Evolutionary conservation across 1,284 basidiomycete genomes (phyloP).

Genomic region (Meira nashicola): DNA sequence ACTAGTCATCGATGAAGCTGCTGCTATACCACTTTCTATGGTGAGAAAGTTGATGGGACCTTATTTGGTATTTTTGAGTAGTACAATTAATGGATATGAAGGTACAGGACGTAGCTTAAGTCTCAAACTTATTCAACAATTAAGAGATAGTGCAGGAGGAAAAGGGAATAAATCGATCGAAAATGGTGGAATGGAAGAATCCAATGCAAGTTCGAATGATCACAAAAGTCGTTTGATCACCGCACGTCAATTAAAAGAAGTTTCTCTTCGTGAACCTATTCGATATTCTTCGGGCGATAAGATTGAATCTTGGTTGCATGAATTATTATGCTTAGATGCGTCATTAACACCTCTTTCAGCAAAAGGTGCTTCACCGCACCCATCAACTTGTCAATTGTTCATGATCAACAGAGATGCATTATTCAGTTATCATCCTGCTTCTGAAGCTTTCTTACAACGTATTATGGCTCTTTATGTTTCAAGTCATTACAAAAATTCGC

Average conservation of each 20-base stretch:
- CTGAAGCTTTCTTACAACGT: slow-evolving; percentile 90
- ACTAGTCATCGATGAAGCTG: slow-evolving; percentile 96
- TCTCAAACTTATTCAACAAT: slow-evolving; percentile 94
- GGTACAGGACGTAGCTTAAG: slow-evolving; percentile 95
- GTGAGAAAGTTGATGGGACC: slow-evolving; percentile 92
- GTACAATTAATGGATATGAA: slow-evolving; percentile 98
- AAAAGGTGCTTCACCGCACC: slow-evolving; percentile 73
- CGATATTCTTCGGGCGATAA: slow-evolving; percentile 83
- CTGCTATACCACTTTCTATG: slow-evolving; percentile 91
- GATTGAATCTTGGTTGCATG: slow-evolving; percentile 91
- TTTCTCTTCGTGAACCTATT: slow-evolving; percentile 91
- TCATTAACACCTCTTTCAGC: slow-evolving; percentile 64
- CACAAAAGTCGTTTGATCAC: slow-evolving; percentile 53
- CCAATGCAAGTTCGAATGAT: background rate
- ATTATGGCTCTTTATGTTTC: slow-evolving; percentile 98
- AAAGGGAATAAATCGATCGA: background rate
- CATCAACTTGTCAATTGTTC: slow-evolving; percentile 87
- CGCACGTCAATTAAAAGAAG: slow-evolving; percentile 74
- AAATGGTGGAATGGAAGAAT: slow-evolving; percentile 15
- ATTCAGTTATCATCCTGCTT: slow-evolving; percentile 94
- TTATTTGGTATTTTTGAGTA: slow-evolving; percentile 96
- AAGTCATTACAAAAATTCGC: slow-evolving; percentile 97
- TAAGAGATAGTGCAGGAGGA: slow-evolving; percentile 64
- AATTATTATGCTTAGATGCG: slow-evolving; percentile 87
- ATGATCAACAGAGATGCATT: slow-evolving; percentile 93